Base-by-base conservation (phyloP, 805 yeast species). In the Pichia rugopelliculosa region DNA sequence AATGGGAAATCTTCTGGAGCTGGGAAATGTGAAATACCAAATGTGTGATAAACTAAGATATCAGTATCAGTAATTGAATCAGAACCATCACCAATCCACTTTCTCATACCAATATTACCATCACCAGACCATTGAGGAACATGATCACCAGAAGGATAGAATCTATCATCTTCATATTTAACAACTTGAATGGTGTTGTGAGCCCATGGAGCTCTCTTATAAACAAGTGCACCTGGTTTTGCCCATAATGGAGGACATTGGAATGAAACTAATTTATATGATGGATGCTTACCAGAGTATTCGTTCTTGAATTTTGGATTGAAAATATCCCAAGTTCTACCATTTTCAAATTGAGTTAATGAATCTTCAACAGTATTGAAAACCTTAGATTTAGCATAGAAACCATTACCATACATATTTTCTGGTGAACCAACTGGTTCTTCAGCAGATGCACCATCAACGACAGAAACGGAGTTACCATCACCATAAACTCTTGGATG, bases 1-100 rank as follows among this genome's bases (percentile, higher is more conserved):
- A 85, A 77, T 48, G 93, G 93, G 82, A 84, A 85, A 66, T 85
- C 95, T 70, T 85, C 93, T 50, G 93, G 91, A 13, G 90, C 82
- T 50, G 95, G 95, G 77, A 84, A 82, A 64, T 85, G 95, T 30
- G 91, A 80, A 56, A 85, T 78, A 59, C 93, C 93, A 59, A 86
- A 85, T 25, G 91, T 85, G 67, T 85, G 90, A 80, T 80, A 86
- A 58, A 82, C 69, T 45, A 85, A 75, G 51, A 85, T 75, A 62
- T 86, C 93, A 36, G 87, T 80, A 69, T 81, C 74, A 55, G 78
- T 84, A 58, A 81, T 69, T 20, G 63, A 62, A 48, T 73, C 86
- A 7, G 65, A 43, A 50, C 84, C 84, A 56, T 81, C 80, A 47
- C 80, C 84, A 51, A 77, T 67, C 87, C 87, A 81, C 54, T 75